phyloP scores from a whole-genome alignment of 2,329 filamentous ascomycete species.

The Didymella sp. region DNA sequence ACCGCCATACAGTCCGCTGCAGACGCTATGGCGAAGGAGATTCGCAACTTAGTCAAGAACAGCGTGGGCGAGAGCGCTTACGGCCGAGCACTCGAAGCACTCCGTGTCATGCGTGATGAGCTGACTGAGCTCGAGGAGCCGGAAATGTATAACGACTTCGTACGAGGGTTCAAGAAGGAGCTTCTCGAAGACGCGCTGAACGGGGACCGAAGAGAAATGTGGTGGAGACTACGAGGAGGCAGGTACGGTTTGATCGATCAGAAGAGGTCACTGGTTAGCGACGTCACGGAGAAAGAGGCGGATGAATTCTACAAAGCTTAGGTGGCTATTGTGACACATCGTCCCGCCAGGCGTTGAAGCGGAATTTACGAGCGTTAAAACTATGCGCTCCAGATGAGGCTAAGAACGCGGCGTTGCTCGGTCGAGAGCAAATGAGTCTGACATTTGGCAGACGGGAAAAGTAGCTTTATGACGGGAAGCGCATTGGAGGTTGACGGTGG shows the following conservation, averaged over 20 bases:
- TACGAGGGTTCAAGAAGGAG: conserved; percentile 74
- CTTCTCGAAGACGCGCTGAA: conserved; percentile 73
- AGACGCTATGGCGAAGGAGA: conserved; percentile 76
- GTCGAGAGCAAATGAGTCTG: too few species aligned
- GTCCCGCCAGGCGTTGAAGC: conserved; percentile 34
- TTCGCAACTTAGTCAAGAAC: conserved; percentile 71
- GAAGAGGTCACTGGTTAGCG: conserved; percentile 67
- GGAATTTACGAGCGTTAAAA: too few species aligned
- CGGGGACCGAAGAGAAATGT: conserved; percentile 82
- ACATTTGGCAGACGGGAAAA: conserved; percentile 34
- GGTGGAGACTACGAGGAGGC: conserved; percentile 73
- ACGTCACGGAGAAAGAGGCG: conserved; percentile 75
- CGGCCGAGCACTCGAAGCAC: conserved; percentile 73
- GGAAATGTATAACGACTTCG: conserved; percentile 75
- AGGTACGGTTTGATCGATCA: conserved; percentile 76
- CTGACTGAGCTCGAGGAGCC: conserved; percentile 78
- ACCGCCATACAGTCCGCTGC: conserved; percentile 70
- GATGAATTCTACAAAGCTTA: conserved; percentile 47
- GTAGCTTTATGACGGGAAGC: conserved; percentile 36
- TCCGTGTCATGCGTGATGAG: conserved; percentile 80
- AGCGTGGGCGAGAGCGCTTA: conserved; percentile 81
- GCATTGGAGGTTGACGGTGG: conserved; percentile 34
- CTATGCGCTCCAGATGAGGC: too few species aligned
- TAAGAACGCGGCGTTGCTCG: too few species aligned
- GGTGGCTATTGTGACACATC: conserved; percentile 9